These are phyloP conservation scores for Blyttiomyces sp. DNA, from an alignment of 371 early-diverging fungal genomes.

Conservation along the genomic window DNA sequence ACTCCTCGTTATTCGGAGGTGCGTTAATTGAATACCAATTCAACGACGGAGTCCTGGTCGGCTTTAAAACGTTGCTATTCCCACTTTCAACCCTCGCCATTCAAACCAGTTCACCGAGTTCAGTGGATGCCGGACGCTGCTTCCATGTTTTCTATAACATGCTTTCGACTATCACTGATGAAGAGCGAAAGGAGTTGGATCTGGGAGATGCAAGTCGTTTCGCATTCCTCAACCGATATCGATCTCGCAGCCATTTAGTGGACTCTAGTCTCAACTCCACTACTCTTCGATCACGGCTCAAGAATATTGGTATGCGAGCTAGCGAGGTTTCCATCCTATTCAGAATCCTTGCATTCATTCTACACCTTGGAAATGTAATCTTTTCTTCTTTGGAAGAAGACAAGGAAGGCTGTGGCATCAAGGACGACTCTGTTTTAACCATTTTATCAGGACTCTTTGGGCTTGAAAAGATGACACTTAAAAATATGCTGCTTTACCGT, in stretches of 20 bases:
- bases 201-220: conserved; percentile 47
- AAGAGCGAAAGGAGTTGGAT: too few relatives aligned
- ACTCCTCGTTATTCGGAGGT: conserved; percentile 13
- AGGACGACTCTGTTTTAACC: neutral
- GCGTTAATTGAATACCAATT: conserved; percentile 83
- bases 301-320: conserved; percentile 72
- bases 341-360: conserved; percentile 77
- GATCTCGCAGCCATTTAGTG: neutral
- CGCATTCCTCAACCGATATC: conserved; percentile 38
- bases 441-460: neutral
- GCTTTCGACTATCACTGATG: too few relatives aligned
- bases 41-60: conserved; percentile 76
- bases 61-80: conserved; percentile 77
- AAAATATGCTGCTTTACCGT: neutral
- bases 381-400: conserved; percentile 65
- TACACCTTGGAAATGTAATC: conserved; percentile 83
- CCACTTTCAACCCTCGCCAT: conserved; percentile 66
- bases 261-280: conserved; percentile 29
- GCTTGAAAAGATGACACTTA: neutral
- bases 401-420: neutral
- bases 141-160: too few relatives aligned
- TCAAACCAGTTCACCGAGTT: conserved; percentile 40
- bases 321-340: conserved; percentile 74
- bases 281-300: conserved; percentile 70
- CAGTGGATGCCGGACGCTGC: conserved; percentile 68